Evolutionary conservation across 2,329 filamentous ascomycete genomes (phyloP), one percentile per base, ranked within the genome.

Genomic region (Spiromastix sp.): DNA sequence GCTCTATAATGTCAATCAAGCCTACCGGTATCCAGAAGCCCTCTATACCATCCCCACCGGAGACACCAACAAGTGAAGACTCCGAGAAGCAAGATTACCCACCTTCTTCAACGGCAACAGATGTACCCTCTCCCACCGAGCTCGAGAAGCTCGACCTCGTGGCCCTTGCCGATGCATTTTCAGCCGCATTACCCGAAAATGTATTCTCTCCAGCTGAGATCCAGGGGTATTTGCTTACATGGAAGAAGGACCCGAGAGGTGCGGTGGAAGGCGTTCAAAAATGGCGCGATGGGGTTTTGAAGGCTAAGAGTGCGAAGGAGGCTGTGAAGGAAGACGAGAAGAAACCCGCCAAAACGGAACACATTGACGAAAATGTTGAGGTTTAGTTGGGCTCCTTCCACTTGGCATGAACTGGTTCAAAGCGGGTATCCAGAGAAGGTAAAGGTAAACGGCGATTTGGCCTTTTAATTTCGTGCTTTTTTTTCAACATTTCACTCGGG

Each of bases 171-270:
- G 41, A 52, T 2, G 41, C 56, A 2, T 74, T 73, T 44, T 64
- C 68, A 0, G 45, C 49, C 1, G 36, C 47, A 13, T 37, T 73
- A 5, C 68, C 68, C 0, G 64, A 68, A 33, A 48, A 52, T 8
- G 59, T 42, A 2, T 70, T 72, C 41, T 66, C 64, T 4, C 70
- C 70, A 0, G 68, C 70, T 1, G 69, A 74, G 45, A 60, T 73
- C 12, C 70, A 73, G 45, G 67, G 67, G 8, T 70, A 66, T 40
- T 49, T 74, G 24, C 55, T 74, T 24, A 24, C 21, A n/a, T n/a
- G 21, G 7, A 24, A 24, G 21, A 24, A 7, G 21, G 21, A 24
- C n/a, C 21, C 21, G 7, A 7, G 21, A n/a, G 7, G 7, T n/a
- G 21, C 21, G 21, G 21, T 24, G 21, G n/a, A 24, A 24, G 21